Evolutionary conservation across 1,139 yeast species (phyloP).

Genomic region (Saccharomycopsis phalli): DNA sequence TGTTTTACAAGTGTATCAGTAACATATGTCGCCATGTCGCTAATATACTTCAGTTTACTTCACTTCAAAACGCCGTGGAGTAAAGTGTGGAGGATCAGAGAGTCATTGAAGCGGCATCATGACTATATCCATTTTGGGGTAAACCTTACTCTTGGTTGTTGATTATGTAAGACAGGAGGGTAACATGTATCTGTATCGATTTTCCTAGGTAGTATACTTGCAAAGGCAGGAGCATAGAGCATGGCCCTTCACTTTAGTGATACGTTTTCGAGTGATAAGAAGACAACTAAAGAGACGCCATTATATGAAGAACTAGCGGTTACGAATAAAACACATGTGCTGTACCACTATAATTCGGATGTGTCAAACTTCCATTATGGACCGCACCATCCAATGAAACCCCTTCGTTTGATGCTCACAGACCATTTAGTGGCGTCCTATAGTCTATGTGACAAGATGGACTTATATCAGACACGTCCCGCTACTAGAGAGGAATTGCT

Average conservation of each 20-base stretch:
- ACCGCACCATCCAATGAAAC: constrained; percentile 94
- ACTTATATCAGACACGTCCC: constrained; percentile 68
- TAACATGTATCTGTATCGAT: too few species aligned
- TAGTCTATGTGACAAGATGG: constrained; percentile 84
- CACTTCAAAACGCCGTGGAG: too few species aligned
- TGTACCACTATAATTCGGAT: constrained; percentile 82
- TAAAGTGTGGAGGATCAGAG: too few species aligned
- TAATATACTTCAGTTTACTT: too few species aligned
- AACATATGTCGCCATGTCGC: too few species aligned
- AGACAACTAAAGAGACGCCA: constrained; percentile 52
- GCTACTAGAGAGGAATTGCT: constrained; percentile 75
- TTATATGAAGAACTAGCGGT: constrained; percentile 36
- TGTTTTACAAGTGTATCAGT: too few species aligned
- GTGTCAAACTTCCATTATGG: constrained; percentile 84
- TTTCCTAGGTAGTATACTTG: too few species aligned
- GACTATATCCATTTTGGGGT: too few species aligned
- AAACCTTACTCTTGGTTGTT: too few species aligned
- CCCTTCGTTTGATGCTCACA: constrained; percentile 88
- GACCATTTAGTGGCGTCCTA: constrained; percentile 85
- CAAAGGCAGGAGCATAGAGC: too few species aligned
- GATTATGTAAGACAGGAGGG: too few species aligned
- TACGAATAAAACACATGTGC: constrained; percentile 48
- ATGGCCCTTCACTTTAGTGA: constrained; percentile 20
- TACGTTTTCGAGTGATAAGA: constrained; percentile 40
- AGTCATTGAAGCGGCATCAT: too few species aligned